Conservation (phyloP, 371 early-diverging fungal genomes). For the Chytridium lagenaria region DNA sequence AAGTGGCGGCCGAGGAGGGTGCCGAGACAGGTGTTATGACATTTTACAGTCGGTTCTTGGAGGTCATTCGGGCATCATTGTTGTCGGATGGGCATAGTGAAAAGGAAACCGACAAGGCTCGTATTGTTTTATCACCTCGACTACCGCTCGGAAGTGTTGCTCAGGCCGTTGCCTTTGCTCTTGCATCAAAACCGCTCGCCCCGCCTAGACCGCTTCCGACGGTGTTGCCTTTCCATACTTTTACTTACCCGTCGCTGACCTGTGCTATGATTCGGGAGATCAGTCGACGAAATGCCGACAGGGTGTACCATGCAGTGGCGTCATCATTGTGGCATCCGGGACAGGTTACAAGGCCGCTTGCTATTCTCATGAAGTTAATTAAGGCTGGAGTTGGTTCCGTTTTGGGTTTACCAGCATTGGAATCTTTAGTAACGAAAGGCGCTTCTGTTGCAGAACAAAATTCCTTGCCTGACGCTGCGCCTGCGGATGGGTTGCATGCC, state of each 20-base stretch:
- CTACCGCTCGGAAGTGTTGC: neutral
- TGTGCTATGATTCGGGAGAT: conserved; percentile 86
- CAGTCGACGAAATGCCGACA: conserved; percentile 74
- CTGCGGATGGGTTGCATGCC: conserved; percentile 7
- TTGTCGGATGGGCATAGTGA: neutral
- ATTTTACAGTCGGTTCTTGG: neutral
- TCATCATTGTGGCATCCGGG: conserved; percentile 48
- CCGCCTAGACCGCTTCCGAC: conserved; percentile 73
- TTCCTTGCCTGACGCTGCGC: neutral
- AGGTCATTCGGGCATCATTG: neutral
- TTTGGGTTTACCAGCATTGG: neutral
- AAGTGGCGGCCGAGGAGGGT: too few relatives aligned
- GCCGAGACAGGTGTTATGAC: conserved; percentile 6
- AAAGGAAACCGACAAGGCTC: neutral
- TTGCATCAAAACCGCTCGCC: neutral
- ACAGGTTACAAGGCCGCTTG: conserved; percentile 34
- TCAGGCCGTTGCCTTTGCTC: neutral
- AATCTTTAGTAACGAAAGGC: neutral
- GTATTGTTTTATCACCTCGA: neutral
- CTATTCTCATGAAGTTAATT: neutral
- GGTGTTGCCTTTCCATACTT: conserved; percentile 92
- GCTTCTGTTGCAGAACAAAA: neutral
- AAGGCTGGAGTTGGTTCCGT: conserved; percentile 1
- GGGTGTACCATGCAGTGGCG: conserved; percentile 42
- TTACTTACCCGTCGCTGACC: conserved; percentile 80